phyloP scores from a whole-genome alignment of 495 filamentous ascomycete genomes.

The Bathelium albidoporum region DNA sequence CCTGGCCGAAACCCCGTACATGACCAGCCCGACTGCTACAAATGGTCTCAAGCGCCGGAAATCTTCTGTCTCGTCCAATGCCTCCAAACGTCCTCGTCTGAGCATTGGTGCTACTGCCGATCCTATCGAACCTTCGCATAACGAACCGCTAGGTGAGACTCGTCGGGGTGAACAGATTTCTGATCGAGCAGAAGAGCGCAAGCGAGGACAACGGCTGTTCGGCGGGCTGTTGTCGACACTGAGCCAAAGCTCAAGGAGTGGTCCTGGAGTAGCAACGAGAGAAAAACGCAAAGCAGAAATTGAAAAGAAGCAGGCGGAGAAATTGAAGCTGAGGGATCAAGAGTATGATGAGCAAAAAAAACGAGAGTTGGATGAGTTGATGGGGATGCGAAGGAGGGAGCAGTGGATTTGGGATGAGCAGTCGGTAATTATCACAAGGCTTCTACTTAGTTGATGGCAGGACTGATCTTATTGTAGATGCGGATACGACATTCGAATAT shows the following conservation, averaged over 20 bases:
- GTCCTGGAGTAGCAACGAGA: constrained; percentile 39
- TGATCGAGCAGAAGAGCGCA: constrained; percentile 58
- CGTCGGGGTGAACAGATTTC: neutral
- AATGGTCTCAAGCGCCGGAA: neutral
- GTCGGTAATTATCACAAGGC: constrained; percentile 46
- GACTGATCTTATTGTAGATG: constrained; percentile 53
- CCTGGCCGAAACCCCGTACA: neutral
- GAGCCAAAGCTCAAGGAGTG: constrained; percentile 53
- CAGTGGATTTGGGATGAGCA: constrained; percentile 70
- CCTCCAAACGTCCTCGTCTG: neutral
- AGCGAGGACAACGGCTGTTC: constrained; percentile 80
- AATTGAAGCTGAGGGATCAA: constrained; percentile 62
- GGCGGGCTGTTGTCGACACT: constrained; percentile 80
- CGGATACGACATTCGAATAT: constrained; percentile 62
- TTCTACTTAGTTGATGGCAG: neutral
- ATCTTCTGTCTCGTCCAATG: constrained; percentile 1
- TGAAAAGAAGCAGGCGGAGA: constrained; percentile 79
- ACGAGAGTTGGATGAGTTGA: constrained; percentile 51
- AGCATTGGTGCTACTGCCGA: neutral
- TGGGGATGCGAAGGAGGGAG: constrained; percentile 50
- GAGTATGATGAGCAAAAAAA: constrained; percentile 59
- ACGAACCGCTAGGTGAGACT: neutral
- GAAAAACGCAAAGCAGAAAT: constrained; percentile 78
- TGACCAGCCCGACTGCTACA: neutral
- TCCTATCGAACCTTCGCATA: neutral